These are phyloP conservation scores for Akanthomyces uredinophilus DNA, from an alignment of 2,329 filamentous ascomycete genomes.

Conservation along the genomic window DNA sequence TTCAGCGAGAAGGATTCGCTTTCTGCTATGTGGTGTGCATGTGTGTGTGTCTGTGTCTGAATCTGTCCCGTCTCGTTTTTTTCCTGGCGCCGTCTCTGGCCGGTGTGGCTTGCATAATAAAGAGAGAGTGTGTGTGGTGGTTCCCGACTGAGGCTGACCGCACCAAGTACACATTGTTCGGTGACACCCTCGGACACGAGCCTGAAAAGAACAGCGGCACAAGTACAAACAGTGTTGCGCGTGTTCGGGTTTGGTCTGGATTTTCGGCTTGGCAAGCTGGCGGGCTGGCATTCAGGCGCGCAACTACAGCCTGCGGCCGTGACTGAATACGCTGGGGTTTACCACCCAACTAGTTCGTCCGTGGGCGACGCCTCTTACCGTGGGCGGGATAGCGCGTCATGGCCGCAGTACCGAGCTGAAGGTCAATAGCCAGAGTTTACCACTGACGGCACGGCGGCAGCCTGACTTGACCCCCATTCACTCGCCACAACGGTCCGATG, in stretches of 20 bases:
- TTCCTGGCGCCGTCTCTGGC: neutral
- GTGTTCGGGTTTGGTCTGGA: neutral
- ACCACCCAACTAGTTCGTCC: neutral
- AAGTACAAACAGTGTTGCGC: neutral
- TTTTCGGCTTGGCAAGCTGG: neutral
- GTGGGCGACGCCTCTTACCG: constrained; percentile 6
- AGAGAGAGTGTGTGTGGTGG: neutral
- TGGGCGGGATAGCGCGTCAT: constrained; percentile 2
- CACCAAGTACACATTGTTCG: neutral
- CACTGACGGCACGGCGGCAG: neutral
- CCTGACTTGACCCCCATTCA: neutral
- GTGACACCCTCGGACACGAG: neutral
- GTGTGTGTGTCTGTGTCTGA: neutral
- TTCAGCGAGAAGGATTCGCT: neutral
- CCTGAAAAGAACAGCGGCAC: neutral
- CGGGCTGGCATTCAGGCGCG: neutral
- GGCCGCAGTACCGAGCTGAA: neutral
- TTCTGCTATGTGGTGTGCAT: neutral
- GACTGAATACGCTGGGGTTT: neutral
- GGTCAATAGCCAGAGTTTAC: neutral
- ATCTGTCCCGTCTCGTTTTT: neutral
- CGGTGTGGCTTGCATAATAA: constrained; percentile 13
- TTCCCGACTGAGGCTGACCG: neutral
- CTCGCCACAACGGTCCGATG: neutral
- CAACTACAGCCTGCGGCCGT: neutral